Conservation (phyloP, 2,329 filamentous ascomycete species). For the Pezicula neosporulosa region DNA sequence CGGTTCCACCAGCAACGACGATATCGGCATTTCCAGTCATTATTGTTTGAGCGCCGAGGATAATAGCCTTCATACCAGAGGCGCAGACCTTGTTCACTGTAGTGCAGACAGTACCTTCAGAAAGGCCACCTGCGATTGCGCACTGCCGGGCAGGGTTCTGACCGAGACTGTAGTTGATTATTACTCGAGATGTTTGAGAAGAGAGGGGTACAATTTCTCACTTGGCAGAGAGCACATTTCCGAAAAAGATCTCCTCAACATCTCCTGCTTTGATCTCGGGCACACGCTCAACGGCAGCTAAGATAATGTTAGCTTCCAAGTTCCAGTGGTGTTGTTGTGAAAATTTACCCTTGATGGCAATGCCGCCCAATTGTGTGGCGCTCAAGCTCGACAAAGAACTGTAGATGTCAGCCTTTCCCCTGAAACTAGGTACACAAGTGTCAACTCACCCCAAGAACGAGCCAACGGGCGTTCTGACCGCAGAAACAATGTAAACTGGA, state of each 20-base stretch:
- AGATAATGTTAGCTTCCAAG: conserved; percentile 2
- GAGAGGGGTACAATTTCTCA: conserved; percentile 39
- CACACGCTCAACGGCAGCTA: conserved; percentile 78
- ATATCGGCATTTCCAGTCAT: conserved; percentile 92
- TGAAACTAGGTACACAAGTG: conserved; percentile 35
- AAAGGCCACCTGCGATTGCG: conserved; percentile 83
- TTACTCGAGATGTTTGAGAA: neutral
- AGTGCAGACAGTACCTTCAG: conserved; percentile 76
- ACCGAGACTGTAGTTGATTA: conserved; percentile 62
- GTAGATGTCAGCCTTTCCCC: conserved; percentile 16
- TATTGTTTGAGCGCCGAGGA: conserved; percentile 94
- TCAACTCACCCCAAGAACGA: conserved; percentile 82
- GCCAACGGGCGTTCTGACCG: conserved; percentile 84
- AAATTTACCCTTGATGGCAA: conserved; percentile 81
- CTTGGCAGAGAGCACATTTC: conserved; percentile 97
- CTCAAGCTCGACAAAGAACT: conserved; percentile 86
- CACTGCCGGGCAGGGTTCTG: conserved; percentile 96
- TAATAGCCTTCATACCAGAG: conserved; percentile 89
- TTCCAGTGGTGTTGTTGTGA: neutral
- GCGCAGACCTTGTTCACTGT: conserved; percentile 99
- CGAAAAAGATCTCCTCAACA: conserved; percentile 96
- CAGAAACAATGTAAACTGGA: conserved; percentile 93
- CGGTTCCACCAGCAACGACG: conserved; percentile 89
- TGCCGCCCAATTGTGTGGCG: conserved; percentile 81
- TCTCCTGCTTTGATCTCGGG: conserved; percentile 83